Evolutionary conservation across 2,329 filamentous ascomycete genomes (phyloP).

Genomic region (Incumbomyces lentus): DNA sequence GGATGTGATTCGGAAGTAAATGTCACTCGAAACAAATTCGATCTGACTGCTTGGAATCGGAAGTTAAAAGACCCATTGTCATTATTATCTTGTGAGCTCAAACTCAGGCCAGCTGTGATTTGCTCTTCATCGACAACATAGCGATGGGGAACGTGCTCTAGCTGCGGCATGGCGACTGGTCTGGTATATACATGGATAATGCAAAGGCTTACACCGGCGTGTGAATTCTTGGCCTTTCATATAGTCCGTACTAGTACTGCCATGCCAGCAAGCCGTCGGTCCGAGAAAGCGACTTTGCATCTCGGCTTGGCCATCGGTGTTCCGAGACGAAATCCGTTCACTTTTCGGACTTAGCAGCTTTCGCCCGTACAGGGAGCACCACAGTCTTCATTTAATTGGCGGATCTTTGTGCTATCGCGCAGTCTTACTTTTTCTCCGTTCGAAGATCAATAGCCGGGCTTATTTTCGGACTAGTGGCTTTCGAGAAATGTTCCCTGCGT

Average conservation of each 20-base stretch:
- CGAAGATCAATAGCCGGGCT: not conserved
- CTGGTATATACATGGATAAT: not conserved
- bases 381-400: too few species aligned
- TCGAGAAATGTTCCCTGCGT: too few species aligned
- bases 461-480: not conserved
- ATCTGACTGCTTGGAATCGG: conserved; percentile 51
- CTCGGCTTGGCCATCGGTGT: too few species aligned
- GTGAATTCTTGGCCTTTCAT: not conserved
- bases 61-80: conserved; percentile 36
- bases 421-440: not conserved
- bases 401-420: too few species aligned
- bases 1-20: conserved; percentile 54
- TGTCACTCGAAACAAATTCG: conserved; percentile 57
- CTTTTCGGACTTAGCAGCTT: too few species aligned
- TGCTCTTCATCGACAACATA: conserved; percentile 20
- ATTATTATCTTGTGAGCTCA: not conserved
- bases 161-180: conserved; percentile 36
- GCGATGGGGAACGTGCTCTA: conserved; percentile 34
- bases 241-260: too few species aligned
- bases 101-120: conserved; percentile 14
- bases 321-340: too few species aligned
- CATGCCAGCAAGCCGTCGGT: too few species aligned
- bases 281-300: too few species aligned
- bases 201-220: not conserved
- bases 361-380: too few species aligned